Percentiles rank a stretch among this genome's conserved stretches.
Conservation (phyloP, 805 yeast genomes). For the Schwanniomyces polymorphus region DNA sequence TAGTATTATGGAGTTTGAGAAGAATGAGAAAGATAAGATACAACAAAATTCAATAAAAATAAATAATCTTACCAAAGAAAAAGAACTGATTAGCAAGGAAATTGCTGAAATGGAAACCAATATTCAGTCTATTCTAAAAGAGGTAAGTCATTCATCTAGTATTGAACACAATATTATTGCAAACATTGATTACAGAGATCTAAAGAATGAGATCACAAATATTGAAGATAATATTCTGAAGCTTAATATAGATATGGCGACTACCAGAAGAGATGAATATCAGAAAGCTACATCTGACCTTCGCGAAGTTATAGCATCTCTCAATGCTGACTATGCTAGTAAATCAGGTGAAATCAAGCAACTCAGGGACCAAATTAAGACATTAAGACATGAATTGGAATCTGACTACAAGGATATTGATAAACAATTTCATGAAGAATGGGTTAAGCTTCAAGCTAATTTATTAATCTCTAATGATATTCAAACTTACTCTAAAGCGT, state of each 20-base stretch:
- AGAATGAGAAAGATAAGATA: slow-evolving; percentile 17
- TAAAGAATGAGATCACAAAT: slow-evolving; percentile 37
- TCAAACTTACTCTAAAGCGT: slow-evolving; percentile 75
- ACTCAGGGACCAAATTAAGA: slow-evolving; percentile 65
- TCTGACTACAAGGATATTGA: slow-evolving; percentile 75
- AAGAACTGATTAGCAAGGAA: slow-evolving; percentile 11
- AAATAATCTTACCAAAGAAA: slow-evolving; percentile 19
- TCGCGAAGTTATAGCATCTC: slow-evolving; percentile 47
- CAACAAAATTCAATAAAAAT: slow-evolving; percentile 20
- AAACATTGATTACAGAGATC: slow-evolving; percentile 57
- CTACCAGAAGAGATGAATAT: slow-evolving; percentile 57
- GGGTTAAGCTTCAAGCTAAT: slow-evolving; percentile 75
- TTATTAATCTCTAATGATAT: slow-evolving; percentile 78
- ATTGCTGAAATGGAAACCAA: slow-evolving; percentile 21
- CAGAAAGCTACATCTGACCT: slow-evolving; percentile 56
- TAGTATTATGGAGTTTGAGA: slow-evolving; percentile 18
- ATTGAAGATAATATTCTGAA: slow-evolving; percentile 40
- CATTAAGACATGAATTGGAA: slow-evolving; percentile 56
- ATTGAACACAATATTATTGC: slow-evolving; percentile 64
- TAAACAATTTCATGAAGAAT: slow-evolving; percentile 60
- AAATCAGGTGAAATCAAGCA: slow-evolving; percentile 86
- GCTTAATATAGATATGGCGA: slow-evolving; percentile 59
- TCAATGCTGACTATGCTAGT: slow-evolving; percentile 68
- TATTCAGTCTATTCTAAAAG: slow-evolving; percentile 36
- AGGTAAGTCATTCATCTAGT: slow-evolving; percentile 55